These are phyloP conservation scores for Apodospora peruviana DNA, from an alignment of 495 filamentous ascomycete species.

Conservation along the genomic window DNA sequence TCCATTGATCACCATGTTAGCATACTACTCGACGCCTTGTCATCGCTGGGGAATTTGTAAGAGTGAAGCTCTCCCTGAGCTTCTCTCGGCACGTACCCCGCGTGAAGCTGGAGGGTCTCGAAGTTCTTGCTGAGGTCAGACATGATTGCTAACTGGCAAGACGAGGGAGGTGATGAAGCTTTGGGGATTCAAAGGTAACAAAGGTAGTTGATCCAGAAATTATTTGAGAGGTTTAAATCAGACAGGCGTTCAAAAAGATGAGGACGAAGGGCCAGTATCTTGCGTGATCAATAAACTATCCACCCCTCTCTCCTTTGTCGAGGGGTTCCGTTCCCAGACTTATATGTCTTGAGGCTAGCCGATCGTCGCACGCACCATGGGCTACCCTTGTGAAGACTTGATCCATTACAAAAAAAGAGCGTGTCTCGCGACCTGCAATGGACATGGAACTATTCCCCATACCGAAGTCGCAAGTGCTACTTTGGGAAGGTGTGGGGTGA, in stretches of 20 bases:
- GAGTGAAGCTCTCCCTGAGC: neutral
- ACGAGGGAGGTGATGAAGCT: neutral
- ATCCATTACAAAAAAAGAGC: too few species aligned
- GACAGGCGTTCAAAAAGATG: neutral
- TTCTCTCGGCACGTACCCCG: slow-evolving; percentile 61
- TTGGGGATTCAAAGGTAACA: slow-evolving; percentile 1
- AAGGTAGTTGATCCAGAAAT: slow-evolving; percentile 3
- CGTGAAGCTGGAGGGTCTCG: slow-evolving; percentile 95
- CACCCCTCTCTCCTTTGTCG: neutral
- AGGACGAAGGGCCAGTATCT: neutral
- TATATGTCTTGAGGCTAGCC: neutral
- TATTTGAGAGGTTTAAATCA: neutral
- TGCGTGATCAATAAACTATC: neutral
- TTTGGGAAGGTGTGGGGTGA: slow-evolving; percentile 22
- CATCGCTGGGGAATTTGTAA: too few species aligned
- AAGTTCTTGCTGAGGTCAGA: slow-evolving; percentile 52
- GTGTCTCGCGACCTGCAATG: too few species aligned
- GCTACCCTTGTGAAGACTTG: too few species aligned
- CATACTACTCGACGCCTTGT: slow-evolving; percentile 1
- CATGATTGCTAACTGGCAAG: slow-evolving; percentile 15
- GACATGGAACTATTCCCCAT: too few species aligned
- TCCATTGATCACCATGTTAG: slow-evolving; percentile 12
- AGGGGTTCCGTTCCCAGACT: neutral
- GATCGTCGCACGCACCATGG: too few species aligned
- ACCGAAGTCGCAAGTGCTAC: slow-evolving; percentile 7